Evolutionary conservation across 1,284 basidiomycete genomes (phyloP).

Genomic region (Trichosporon sp.): DNA sequence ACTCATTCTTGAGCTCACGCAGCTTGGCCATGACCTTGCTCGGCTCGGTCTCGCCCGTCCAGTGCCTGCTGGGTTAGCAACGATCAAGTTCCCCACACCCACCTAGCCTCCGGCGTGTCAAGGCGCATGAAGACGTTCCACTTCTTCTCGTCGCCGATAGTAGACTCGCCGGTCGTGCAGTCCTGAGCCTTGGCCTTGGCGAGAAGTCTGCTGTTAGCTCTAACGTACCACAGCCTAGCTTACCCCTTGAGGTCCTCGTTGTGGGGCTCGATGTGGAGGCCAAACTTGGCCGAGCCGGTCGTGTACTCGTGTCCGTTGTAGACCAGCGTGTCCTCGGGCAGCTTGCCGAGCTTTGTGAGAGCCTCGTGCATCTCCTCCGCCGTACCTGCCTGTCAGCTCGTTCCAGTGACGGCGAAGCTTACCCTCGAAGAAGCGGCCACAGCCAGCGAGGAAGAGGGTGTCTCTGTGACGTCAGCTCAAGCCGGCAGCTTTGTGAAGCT

Average conservation of each 20-base stretch:
- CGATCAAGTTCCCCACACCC: constrained; percentile 7
- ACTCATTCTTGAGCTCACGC: constrained; percentile 77
- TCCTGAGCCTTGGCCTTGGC: constrained; percentile 33
- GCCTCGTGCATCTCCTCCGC: constrained; percentile 77
- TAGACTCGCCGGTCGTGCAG: constrained; percentile 48
- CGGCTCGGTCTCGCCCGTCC: constrained; percentile 48
- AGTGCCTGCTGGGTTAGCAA: constrained; percentile 45
- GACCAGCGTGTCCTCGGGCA: constrained; percentile 75
- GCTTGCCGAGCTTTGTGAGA: constrained; percentile 64
- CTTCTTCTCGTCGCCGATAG: constrained; percentile 53
- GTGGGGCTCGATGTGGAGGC: constrained; percentile 39
- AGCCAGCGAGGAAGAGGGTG: constrained; percentile 89
- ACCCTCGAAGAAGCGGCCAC: constrained; percentile 90
- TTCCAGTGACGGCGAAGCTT: background rate
- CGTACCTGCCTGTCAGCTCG: constrained; percentile 53
- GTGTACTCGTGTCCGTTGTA: constrained; percentile 96
- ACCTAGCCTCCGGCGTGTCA: constrained; percentile 40
- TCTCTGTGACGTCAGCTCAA: constrained; percentile 52
- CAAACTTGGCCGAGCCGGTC: constrained; percentile 53
- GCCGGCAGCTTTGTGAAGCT: background rate
- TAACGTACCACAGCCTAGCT: constrained; percentile 1
- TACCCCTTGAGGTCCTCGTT: constrained; percentile 42
- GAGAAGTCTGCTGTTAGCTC: constrained; percentile 24
- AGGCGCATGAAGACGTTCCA: constrained; percentile 53
- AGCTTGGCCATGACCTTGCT: constrained; percentile 65